phyloP scores from a whole-genome alignment of 495 filamentous ascomycete species.

The Cryomyces antarcticus region DNA sequence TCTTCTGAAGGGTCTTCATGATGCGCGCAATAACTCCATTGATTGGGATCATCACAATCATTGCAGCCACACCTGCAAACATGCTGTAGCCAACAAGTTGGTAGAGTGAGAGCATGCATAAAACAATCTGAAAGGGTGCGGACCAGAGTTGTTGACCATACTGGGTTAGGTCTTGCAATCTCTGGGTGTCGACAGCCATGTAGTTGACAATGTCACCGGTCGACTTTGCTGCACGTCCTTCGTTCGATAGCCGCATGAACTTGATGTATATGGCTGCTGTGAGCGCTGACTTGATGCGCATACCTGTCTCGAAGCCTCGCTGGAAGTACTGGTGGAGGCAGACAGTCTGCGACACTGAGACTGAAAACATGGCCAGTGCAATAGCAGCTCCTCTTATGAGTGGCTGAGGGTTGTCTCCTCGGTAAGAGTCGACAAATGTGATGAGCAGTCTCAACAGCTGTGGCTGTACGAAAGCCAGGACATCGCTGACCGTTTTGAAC shows the following conservation, averaged over 20 bases:
- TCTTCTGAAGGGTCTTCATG: conserved; percentile 87
- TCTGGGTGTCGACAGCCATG: conserved; percentile 94
- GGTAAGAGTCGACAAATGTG: conserved; percentile 67
- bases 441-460: conserved; percentile 79
- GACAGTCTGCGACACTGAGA: conserved; percentile 66
- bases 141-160: conserved; percentile 91
- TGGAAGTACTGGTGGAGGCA: conserved; percentile 92
- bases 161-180: conserved; percentile 84
- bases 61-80: conserved; percentile 88
- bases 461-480: conserved; percentile 72
- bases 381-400: conserved; percentile 71
- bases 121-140: conserved; percentile 84
- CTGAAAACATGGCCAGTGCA: conserved; percentile 76
- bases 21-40: conserved; percentile 82
- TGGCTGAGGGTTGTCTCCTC: conserved; percentile 40
- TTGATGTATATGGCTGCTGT: conserved; percentile 87
- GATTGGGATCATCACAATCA: conserved; percentile 94
- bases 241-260: conserved; percentile 72
- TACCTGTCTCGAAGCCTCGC: conserved; percentile 79
- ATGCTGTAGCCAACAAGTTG: conserved; percentile 82
- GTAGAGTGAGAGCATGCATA: conserved; percentile 92
- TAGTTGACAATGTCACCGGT: conserved; percentile 98
- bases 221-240: conserved; percentile 74
- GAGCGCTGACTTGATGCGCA: conserved; percentile 81
- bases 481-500: conserved; percentile 73